Evolutionary conservation across 495 filamentous ascomycete species (phyloP).

Genomic region (Hyaloscypha finlandica): DNA sequence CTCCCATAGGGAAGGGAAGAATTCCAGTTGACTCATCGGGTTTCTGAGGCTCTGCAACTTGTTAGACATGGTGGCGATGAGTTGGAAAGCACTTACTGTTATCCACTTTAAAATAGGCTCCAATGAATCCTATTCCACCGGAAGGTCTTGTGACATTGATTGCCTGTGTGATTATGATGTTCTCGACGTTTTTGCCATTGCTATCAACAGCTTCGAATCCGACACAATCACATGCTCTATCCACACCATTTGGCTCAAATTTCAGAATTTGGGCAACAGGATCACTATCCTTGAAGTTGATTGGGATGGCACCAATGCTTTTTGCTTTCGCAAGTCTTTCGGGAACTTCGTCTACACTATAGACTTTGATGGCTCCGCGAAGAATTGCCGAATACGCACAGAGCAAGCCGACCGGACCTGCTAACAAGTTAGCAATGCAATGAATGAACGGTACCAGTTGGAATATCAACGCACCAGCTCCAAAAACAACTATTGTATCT

Average conservation of each 20-base stretch:
- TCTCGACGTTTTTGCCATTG: slow-evolving; percentile 13
- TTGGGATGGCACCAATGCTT: slow-evolving; percentile 34
- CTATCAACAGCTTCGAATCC: slow-evolving; percentile 18
- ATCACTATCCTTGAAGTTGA: slow-evolving; percentile 25
- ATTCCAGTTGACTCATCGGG: slow-evolving; percentile 4
- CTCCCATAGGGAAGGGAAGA: slow-evolving; percentile 9
- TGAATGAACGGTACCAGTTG: background rate
- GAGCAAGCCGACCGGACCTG: slow-evolving; percentile 39
- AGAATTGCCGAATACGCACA: slow-evolving; percentile 42
- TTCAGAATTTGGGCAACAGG: slow-evolving; percentile 31
- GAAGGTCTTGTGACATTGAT: slow-evolving; percentile 12
- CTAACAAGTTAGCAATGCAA: background rate
- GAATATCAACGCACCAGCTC: slow-evolving; percentile 27
- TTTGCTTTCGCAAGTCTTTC: slow-evolving; percentile 32
- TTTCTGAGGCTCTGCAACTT: background rate
- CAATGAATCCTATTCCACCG: slow-evolving; percentile 22
- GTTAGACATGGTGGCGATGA: background rate
- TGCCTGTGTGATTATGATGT: slow-evolving; percentile 7
- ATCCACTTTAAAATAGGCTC: slow-evolving; percentile 26
- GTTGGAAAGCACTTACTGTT: slow-evolving; percentile 11
- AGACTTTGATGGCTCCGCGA: slow-evolving; percentile 40
- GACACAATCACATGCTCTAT: slow-evolving; percentile 29
- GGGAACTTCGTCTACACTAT: slow-evolving; percentile 34
- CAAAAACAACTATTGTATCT: slow-evolving; percentile 48
- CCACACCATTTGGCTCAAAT: slow-evolving; percentile 38